Evolutionary conservation across 2,329 filamentous ascomycete genomes (phyloP), one percentile per base, ranked within the genome.

Genomic region (Fusarium albidum): DNA sequence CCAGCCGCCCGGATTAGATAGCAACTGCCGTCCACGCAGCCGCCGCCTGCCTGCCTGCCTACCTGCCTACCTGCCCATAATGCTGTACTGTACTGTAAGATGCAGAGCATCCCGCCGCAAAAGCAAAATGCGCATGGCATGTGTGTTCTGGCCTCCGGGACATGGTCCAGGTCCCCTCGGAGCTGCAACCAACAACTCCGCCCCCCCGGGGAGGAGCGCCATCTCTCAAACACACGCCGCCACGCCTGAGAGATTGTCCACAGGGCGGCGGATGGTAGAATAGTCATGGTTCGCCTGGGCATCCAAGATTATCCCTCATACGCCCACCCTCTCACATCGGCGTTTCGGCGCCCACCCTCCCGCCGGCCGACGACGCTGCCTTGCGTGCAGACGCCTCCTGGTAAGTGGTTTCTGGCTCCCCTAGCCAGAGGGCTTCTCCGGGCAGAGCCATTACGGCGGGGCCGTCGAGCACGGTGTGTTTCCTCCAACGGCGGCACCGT

Each of bases 151-250:
- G 40, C 39, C n/a, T n/a, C n/a, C n/a, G n/a, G 47, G 54, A 40
- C 55, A 61, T 59, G 59, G 59, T 55, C 51, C 51, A 62, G 59
- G 55, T 59, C 38, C 52, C 26, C 27, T 59, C 43, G 50, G 43
- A 34, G 43, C 50, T 49, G 59, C 44, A 52, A 35, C 54, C 49
- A 55, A 35, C 35, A 61, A 50, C 47, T 48, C 39, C 46, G 18
- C 39, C 50, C 47, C n/a, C n/a, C n/a, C n/a, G n/a, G n/a, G n/a
- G n/a, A n/a, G n/a, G 47, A 7, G 44, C 55, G 41, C 47, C 52
- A 51, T 45, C 34, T 55, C 28, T 41, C n/a, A n/a, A 25, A 51
- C 47, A 31, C 47, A 28, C 39, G 47, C 21, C 49, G 41, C 35
- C 44, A 48, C 33, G 37, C 51, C 45, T 21, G 21, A 40, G 21